phyloP scores from a whole-genome alignment of 345 rosid genomes.

The Atalantia buxifolia region DNA sequence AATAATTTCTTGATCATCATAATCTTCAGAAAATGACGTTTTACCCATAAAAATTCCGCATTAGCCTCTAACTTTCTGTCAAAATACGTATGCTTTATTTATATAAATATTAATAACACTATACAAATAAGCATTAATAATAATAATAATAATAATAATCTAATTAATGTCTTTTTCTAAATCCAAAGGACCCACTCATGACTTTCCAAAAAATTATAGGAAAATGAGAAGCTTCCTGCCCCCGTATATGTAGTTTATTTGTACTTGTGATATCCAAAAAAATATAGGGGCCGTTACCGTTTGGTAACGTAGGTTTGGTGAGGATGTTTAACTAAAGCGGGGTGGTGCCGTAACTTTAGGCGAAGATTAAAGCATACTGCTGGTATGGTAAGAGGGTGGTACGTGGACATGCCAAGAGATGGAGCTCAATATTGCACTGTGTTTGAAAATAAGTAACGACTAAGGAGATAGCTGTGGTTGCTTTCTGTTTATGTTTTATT shows the following conservation, averaged over 20 bases:
- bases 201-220: no score
- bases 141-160: no score
- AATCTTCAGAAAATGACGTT: slow-evolving; percentile 43
- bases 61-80: slow-evolving; percentile 9
- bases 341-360: not conserved
- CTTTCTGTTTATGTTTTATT: not conserved
- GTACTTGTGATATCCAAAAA: no score
- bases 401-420: not conserved
- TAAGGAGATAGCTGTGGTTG: not conserved
- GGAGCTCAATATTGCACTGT: not conserved
- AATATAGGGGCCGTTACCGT: slow-evolving; percentile 15
- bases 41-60: slow-evolving; percentile 29
- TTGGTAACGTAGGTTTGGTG: slow-evolving; percentile 18
- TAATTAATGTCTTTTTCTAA: no score
- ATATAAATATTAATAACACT: no score
- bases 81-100: slow-evolving; percentile 18
- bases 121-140: no score
- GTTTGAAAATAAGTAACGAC: not conserved
- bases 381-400: not conserved
- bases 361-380: not conserved
- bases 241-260: not conserved
- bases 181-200: no score
- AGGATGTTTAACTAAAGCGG: not conserved
- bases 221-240: no score
- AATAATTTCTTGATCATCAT: not conserved